Percentiles rank a stretch among this genome's conserved stretches.
phyloP scores from a whole-genome alignment of 2,329 filamentous ascomycete genomes.

The Fonsecaea pedrosoi region DNA sequence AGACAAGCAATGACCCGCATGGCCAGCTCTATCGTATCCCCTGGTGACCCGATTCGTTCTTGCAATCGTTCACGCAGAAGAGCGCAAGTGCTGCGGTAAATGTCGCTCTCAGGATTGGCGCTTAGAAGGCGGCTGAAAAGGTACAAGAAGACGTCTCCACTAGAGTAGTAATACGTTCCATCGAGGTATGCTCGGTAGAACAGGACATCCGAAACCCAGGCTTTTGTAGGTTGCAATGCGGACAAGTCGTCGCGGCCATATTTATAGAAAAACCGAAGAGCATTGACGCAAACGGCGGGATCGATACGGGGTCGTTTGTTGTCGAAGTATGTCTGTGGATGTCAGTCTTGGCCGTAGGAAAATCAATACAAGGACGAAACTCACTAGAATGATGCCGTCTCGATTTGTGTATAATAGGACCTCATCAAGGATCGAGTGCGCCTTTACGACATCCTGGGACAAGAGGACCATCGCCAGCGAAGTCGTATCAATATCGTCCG shows the following conservation, averaged over 20 bases:
- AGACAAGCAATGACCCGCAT: conserved; percentile 21
- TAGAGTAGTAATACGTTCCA: conserved; percentile 23
- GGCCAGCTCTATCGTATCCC: conserved; percentile 16
- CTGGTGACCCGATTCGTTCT: conserved; percentile 16
- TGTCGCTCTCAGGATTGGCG: conserved; percentile 19
- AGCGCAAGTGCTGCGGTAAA: conserved; percentile 15
- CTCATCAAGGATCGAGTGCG: conserved; percentile 16
- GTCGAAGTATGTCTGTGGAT: conserved; percentile 21
- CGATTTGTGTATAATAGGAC: conserved; percentile 7
- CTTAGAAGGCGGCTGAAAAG: conserved; percentile 20
- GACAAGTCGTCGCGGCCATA: conserved; percentile 12
- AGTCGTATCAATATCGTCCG: conserved; percentile 21
- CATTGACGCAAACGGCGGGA: conserved; percentile 20
- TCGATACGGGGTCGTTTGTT: conserved; percentile 22
- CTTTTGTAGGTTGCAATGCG: conserved; percentile 17
- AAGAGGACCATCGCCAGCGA: conserved; percentile 19
- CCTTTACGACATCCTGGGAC: conserved; percentile 14
- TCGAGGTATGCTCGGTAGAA: conserved; percentile 24
- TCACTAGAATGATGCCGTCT: conserved; percentile 20
- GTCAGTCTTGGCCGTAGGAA: background rate
- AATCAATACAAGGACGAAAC: background rate
- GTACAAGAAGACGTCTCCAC: conserved; percentile 19
- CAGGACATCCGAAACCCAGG: conserved; percentile 23
- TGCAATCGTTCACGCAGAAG: conserved; percentile 18
- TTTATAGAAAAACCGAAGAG: conserved; percentile 23